Conservation (phyloP, 148 eudicot genomes). For the Fagopyrum esculentum region DNA sequence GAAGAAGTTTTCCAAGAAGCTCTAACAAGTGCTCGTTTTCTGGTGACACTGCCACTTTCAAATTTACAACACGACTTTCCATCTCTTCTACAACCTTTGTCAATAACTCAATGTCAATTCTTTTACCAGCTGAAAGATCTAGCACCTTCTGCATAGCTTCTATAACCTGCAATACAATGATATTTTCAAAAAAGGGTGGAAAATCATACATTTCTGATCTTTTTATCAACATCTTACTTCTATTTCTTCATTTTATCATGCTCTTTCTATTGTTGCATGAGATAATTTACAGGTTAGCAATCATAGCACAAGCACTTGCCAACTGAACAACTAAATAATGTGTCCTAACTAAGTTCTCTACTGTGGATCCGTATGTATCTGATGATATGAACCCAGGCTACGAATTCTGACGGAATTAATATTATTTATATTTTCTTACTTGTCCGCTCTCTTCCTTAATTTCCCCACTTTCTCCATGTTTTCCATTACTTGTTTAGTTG, state of each 20-base stretch:
- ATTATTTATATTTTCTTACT: too few species aligned
- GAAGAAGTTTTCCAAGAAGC: constrained; percentile 66
- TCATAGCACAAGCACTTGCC: background rate
- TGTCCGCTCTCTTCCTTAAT: too few species aligned
- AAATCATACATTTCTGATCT: background rate
- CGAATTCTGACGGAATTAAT: too few species aligned
- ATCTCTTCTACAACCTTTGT: constrained; percentile 66
- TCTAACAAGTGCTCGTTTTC: constrained; percentile 61
- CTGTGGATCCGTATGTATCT: background rate
- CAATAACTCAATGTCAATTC: constrained; percentile 50
- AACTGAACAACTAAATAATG: background rate
- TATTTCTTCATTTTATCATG: background rate
- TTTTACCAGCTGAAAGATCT: constrained; percentile 54
- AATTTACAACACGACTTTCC: constrained; percentile 36
- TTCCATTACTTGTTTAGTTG: too few species aligned
- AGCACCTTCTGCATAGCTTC: constrained; percentile 73
- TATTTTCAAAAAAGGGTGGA: background rate
- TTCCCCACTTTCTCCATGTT: too few species aligned
- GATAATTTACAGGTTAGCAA: background rate
- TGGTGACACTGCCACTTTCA: constrained; percentile 25
- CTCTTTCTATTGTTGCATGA: background rate
- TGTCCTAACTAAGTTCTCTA: background rate
- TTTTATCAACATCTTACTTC: background rate
- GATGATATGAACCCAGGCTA: too few species aligned
- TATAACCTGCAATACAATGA: constrained; percentile 44